Evolutionary conservation across 805 yeast genomes (phyloP).

Genomic region (Starmera quercuum): DNA sequence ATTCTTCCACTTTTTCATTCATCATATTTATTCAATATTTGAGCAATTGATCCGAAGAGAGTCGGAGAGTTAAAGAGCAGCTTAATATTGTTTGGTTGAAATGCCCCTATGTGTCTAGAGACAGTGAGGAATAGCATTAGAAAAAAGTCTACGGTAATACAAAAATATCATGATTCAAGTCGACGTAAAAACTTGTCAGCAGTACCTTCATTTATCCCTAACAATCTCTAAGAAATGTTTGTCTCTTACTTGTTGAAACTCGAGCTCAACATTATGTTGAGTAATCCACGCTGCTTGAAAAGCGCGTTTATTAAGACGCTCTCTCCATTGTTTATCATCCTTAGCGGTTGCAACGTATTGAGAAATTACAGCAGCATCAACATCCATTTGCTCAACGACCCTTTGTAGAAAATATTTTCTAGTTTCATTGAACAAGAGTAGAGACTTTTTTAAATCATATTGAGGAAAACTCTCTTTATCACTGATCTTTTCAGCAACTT

Average conservation of each 20-base stretch:
- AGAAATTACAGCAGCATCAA: slow-evolving; percentile 1
- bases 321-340: slow-evolving; percentile 8
- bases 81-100: too few species aligned
- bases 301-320: background rate
- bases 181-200: too few species aligned
- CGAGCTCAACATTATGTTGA: slow-evolving; percentile 4
- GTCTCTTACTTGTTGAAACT: slow-evolving; percentile 4
- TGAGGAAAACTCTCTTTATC: background rate
- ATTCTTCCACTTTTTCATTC: too few species aligned
- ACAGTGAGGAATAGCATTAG: too few species aligned
- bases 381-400: slow-evolving; percentile 7
- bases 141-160: too few species aligned
- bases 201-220: too few species aligned
- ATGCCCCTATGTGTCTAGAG: too few species aligned
- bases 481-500: background rate
- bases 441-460: slow-evolving; percentile 5
- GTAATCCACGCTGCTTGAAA: slow-evolving; percentile 6
- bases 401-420: slow-evolving; percentile 4
- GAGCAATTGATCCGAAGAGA: too few species aligned
- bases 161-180: too few species aligned
- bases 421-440: slow-evolving; percentile 6
- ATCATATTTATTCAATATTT: too few species aligned
- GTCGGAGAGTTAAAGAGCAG: too few species aligned
- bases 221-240: background rate
- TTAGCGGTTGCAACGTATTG: slow-evolving; percentile 3